phyloP scores from a whole-genome alignment of 169 alveolate genomes.

The Cystoisospora suis region DNA sequence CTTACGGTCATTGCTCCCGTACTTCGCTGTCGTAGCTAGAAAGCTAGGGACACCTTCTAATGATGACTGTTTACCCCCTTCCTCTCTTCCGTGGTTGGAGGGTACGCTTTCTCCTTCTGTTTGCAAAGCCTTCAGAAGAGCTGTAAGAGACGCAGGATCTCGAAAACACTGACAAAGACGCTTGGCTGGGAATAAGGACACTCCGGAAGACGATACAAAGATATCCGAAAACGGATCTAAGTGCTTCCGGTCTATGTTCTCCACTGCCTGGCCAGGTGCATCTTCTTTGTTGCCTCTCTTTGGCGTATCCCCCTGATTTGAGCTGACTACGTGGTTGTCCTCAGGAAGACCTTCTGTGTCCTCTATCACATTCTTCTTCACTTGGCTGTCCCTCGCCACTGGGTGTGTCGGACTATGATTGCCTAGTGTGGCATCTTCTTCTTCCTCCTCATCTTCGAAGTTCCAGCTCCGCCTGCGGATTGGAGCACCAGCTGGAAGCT shows the following conservation, averaged over 20 bases:
- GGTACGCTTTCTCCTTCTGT: neutral
- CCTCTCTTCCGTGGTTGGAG: neutral
- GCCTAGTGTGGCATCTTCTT: too few relatives aligned
- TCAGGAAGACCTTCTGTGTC: neutral
- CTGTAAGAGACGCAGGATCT: neutral
- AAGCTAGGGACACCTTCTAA: neutral
- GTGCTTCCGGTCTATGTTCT: slow-evolving; percentile 1
- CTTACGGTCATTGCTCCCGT: slow-evolving; percentile 10
- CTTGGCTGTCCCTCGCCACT: neutral
- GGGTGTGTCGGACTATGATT: neutral
- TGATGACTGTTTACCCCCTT: neutral
- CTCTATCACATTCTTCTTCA: neutral
- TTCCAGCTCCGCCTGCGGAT: neutral
- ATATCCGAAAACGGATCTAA: neutral
- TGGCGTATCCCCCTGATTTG: neutral
- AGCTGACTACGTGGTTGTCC: neutral
- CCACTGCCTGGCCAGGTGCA: too few relatives aligned
- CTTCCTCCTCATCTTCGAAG: neutral
- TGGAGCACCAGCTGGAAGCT: neutral
- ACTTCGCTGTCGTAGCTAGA: neutral
- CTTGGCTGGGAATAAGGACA: neutral
- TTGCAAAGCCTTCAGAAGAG: neutral
- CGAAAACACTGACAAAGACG: slow-evolving; percentile 12
- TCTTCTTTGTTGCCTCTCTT: too few relatives aligned
- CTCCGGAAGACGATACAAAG: neutral